Percentiles rank a stretch among this genome's conserved stretches.
Conservation (phyloP, 208 protist genomes). For the Histomonas meleagridis region DNA sequence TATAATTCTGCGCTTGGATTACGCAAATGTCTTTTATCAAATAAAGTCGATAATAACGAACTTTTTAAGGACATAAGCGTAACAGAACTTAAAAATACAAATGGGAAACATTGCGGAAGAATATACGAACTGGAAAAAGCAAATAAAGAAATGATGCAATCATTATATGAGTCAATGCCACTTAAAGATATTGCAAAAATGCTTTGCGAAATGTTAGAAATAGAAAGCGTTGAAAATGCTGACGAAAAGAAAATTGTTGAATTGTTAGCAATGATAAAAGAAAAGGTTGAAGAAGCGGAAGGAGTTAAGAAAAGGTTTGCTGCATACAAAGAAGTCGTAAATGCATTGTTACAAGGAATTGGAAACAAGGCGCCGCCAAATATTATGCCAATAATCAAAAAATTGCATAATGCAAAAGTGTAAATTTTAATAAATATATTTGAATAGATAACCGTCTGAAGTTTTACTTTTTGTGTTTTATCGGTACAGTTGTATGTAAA, state of each 20-base stretch:
- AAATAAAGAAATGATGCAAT: background rate
- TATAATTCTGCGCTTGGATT: background rate
- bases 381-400: too few relatives aligned
- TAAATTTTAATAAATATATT: too few relatives aligned
- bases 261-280: background rate
- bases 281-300: background rate
- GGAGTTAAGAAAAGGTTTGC: too few relatives aligned
- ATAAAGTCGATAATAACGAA: background rate
- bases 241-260: background rate
- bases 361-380: background rate
- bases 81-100: background rate
- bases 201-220: background rate
- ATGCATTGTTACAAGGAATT: background rate
- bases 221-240: background rate
- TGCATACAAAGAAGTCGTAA: background rate
- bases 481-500: too few relatives aligned
- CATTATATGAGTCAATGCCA: background rate
- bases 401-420: too few relatives aligned
- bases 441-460: too few relatives aligned
- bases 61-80: background rate
- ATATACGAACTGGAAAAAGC: background rate
- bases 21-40: background rate
- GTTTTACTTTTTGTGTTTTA: too few relatives aligned
- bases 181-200: background rate
- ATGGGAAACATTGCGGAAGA: background rate